Evolutionary conservation across 2,329 filamentous ascomycete species (phyloP).

Genomic region (Plectosphaerella plurivora): DNA sequence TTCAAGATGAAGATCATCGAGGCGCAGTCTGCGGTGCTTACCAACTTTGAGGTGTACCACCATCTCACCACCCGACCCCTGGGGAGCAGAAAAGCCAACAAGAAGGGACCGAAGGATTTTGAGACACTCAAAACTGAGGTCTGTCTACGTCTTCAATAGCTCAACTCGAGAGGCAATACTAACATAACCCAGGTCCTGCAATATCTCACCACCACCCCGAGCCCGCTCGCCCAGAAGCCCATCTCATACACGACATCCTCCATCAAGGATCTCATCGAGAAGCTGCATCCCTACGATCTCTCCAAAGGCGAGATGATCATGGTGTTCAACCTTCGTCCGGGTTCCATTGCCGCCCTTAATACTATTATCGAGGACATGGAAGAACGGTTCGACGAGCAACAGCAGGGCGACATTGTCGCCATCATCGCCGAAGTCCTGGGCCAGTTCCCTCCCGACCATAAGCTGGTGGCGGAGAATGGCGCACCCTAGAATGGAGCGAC

Average conservation of each 20-base stretch:
- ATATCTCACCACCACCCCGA: conserved; percentile 52
- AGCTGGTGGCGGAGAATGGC: conserved; percentile 28
- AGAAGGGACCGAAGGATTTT: conserved; percentile 45
- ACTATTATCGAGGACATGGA: conserved; percentile 63
- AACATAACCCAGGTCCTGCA: conserved; percentile 46
- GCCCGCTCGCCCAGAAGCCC: conserved; percentile 51
- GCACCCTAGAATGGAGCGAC: conserved; percentile 12
- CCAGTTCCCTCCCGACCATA: conserved; percentile 32
- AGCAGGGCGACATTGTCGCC: conserved; percentile 54
- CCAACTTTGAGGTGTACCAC: conserved; percentile 69
- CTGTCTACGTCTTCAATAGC: conserved; percentile 10
- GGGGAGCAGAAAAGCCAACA: conserved; percentile 30
- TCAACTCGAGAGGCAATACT: background rate
- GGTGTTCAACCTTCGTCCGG: conserved; percentile 62
- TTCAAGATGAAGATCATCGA: conserved; percentile 64
- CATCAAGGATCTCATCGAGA: conserved; percentile 49
- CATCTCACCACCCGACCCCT: conserved; percentile 56
- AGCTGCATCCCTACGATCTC: conserved; percentile 52
- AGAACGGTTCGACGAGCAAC: conserved; percentile 52
- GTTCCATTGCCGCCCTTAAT: conserved; percentile 52
- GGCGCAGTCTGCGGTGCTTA: conserved; percentile 63
- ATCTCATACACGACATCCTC: conserved; percentile 47
- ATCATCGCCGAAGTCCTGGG: conserved; percentile 57
- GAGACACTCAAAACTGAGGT: conserved; percentile 64
- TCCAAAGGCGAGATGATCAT: conserved; percentile 66